Evolutionary conservation across 371 early-diverging fungal species (phyloP).

Genomic region (Rhizopus microsporus): DNA sequence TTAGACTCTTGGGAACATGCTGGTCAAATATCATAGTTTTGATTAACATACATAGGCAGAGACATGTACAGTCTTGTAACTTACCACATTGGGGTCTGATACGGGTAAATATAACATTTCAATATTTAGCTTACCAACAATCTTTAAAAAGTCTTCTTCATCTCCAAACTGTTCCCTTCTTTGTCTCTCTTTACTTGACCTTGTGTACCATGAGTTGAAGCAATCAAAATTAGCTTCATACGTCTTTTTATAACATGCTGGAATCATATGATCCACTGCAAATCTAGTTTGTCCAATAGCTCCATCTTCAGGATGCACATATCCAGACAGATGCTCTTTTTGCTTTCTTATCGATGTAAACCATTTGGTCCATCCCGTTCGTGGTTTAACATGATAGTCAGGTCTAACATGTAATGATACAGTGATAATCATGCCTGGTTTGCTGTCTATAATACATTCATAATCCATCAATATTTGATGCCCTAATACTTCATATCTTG

Average conservation of each 20-base stretch:
- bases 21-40: constrained; percentile 6
- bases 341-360: constrained; percentile 35
- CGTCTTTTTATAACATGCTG: constrained; percentile 40
- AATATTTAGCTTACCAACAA: constrained; percentile 39
- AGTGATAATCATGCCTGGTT: constrained; percentile 47
- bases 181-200: constrained; percentile 25
- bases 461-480: constrained; percentile 43
- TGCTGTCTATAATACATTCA: constrained; percentile 44
- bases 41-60: background rate
- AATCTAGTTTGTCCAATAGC: constrained; percentile 48
- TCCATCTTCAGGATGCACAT: constrained; percentile 48
- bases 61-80: background rate
- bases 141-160: constrained; percentile 42
- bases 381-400: constrained; percentile 45
- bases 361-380: constrained; percentile 29
- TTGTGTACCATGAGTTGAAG: constrained; percentile 47
- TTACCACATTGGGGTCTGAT: constrained; percentile 32
- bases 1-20: constrained; percentile 41
- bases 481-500: constrained; percentile 34
- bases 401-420: constrained; percentile 49
- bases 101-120: constrained; percentile 47
- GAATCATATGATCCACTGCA: constrained; percentile 45
- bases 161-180: constrained; percentile 37
- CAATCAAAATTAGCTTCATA: constrained; percentile 43
- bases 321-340: constrained; percentile 42